Evolutionary conservation across 1,284 basidiomycete genomes (phyloP).

Genomic region (Marasmius sp.): DNA sequence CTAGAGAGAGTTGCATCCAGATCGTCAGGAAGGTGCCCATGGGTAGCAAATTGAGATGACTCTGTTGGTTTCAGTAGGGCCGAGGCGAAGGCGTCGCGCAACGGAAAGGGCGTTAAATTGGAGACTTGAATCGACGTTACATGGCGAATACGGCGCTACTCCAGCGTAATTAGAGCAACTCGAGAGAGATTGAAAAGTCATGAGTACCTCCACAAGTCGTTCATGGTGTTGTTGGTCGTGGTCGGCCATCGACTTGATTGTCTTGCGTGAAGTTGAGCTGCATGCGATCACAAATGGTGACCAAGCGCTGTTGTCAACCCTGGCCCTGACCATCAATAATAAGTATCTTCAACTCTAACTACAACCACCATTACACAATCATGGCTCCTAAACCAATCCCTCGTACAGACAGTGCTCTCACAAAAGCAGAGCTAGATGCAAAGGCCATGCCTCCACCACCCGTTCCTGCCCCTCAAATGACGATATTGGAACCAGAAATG

Average conservation of each 20-base stretch:
- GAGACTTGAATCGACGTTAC: slow-evolving; percentile 72
- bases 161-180: background rate
- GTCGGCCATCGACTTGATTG: background rate
- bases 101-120: slow-evolving; percentile 80
- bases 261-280: background rate
- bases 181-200: background rate
- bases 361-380: background rate
- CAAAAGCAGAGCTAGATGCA: slow-evolving; percentile 26
- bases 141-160: slow-evolving; percentile 72
- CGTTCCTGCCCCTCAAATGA: slow-evolving; percentile 39
- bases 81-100: slow-evolving; percentile 72
- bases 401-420: background rate
- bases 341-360: background rate
- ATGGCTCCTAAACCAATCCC: background rate
- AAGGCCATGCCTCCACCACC: slow-evolving; percentile 64
- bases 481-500: slow-evolving; percentile 64
- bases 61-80: slow-evolving; percentile 66
- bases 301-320: background rate
- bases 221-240: background rate
- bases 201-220: background rate
- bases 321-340: background rate
- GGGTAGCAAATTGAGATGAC: slow-evolving; percentile 53
- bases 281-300: background rate
- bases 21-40: slow-evolving; percentile 64
- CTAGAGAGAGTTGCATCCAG: slow-evolving; percentile 60